phyloP scores from a whole-genome alignment of 2,329 filamentous ascomycete species.

The Corniculantispora saksenae region DNA sequence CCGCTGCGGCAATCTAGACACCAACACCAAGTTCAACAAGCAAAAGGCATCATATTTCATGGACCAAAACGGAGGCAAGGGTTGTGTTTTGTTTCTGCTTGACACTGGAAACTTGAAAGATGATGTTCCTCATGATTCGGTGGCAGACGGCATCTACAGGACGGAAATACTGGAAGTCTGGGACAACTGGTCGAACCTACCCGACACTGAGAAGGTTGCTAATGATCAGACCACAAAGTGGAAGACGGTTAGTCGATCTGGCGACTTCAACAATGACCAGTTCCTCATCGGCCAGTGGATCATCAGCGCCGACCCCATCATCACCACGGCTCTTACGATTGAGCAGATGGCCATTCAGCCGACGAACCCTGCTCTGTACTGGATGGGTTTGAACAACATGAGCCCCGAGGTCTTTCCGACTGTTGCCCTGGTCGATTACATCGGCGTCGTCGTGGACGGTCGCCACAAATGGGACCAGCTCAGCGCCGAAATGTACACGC shows the following conservation, averaged over 20 bases:
- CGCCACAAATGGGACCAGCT: slow-evolving; percentile 30
- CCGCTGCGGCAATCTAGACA: slow-evolving; percentile 35
- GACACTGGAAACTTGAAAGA: slow-evolving; percentile 26
- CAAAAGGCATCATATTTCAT: slow-evolving; percentile 32
- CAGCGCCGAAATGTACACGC: slow-evolving; percentile 34
- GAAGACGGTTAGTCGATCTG: slow-evolving; percentile 25
- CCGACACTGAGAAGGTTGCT: slow-evolving; percentile 28
- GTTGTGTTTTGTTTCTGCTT: slow-evolving; percentile 36
- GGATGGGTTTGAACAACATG: slow-evolving; percentile 33
- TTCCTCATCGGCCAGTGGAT: slow-evolving; percentile 36
- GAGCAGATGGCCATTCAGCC: slow-evolving; percentile 33
- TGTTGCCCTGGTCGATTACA: slow-evolving; percentile 34
- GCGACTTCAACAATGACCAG: slow-evolving; percentile 25
- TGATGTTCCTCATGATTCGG: slow-evolving; percentile 26
- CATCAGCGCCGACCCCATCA: slow-evolving; percentile 29
- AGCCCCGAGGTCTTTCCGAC: slow-evolving; percentile 32
- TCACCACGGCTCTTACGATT: slow-evolving; percentile 29
- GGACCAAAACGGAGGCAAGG: slow-evolving; percentile 33
- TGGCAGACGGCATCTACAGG: slow-evolving; percentile 34
- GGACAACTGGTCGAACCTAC: slow-evolving; percentile 35
- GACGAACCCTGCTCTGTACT: slow-evolving; percentile 38
- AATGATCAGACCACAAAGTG: slow-evolving; percentile 27
- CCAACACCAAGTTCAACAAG: slow-evolving; percentile 27
- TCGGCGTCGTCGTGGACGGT: slow-evolving; percentile 31
- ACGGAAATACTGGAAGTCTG: slow-evolving; percentile 25